Evolutionary conservation across 768 basidiomycete species (phyloP).

Genomic region (Leccinum truebloodii): DNA sequence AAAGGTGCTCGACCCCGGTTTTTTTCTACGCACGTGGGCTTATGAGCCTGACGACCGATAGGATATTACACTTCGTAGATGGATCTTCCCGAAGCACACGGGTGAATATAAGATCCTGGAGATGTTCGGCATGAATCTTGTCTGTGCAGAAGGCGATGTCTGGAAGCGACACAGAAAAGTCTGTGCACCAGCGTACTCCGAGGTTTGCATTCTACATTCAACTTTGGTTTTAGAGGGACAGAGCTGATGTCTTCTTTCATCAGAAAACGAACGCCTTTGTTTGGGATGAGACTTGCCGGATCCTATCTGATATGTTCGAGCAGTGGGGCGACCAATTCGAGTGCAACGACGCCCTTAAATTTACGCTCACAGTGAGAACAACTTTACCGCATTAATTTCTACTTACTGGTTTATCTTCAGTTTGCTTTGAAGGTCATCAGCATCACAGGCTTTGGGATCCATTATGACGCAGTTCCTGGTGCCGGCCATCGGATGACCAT

Average conservation of each 20-base stretch:
- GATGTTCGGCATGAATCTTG: background rate
- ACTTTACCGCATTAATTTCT: background rate
- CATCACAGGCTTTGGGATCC: background rate
- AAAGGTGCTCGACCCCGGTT: background rate
- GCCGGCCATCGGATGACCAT: background rate
- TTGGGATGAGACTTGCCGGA: background rate
- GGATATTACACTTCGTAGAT: background rate
- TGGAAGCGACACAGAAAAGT: background rate
- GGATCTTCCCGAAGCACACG: background rate
- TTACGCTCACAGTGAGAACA: background rate
- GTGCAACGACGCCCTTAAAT: background rate
- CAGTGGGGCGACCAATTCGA: background rate
- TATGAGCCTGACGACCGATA: too few species aligned
- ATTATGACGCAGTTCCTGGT: background rate
- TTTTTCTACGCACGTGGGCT: too few species aligned
- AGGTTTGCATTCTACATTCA: background rate
- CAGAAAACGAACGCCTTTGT: background rate
- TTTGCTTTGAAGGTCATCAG: background rate
- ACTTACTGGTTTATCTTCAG: background rate
- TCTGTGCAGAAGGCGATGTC: background rate
- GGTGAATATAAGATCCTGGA: background rate
- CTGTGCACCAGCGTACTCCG: background rate
- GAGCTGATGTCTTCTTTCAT: background rate
- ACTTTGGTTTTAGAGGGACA: background rate
- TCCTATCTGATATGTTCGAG: background rate